Percentiles rank a stretch among this genome's conserved stretches.
phyloP scores from a whole-genome alignment of 345 rosid species.

The Salix viminalis region DNA sequence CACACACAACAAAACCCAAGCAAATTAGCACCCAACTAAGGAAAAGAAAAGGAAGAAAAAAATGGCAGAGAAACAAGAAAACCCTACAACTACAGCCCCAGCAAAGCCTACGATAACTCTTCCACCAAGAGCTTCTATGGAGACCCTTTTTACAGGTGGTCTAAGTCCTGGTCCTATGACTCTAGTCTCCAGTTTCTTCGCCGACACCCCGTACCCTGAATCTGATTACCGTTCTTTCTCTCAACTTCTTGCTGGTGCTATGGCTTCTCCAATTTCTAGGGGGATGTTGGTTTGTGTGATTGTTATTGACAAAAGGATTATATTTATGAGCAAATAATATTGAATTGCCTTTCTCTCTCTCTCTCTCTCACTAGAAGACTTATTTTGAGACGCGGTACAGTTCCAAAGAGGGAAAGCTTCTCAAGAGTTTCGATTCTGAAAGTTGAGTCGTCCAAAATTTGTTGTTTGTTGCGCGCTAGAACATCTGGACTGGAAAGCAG shows the following conservation, averaged over 20 bases:
- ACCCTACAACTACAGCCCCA: constrained; percentile 19
- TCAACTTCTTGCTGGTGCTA: constrained; percentile 86
- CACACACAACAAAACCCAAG: too few relatives aligned
- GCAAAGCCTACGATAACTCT: constrained; percentile 65
- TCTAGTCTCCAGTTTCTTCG: constrained; percentile 74
- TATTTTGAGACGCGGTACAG: not conserved
- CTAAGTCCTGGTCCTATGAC: constrained; percentile 92
- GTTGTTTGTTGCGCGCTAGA: not conserved
- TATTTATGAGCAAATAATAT: not conserved
- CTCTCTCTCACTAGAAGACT: not conserved
- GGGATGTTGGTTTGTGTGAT: not conserved
- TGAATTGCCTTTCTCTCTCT: not conserved
- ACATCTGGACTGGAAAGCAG: not conserved
- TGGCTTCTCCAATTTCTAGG: constrained; percentile 59
- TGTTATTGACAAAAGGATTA: not conserved
- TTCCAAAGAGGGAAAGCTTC: not conserved
- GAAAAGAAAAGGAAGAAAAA: not conserved
- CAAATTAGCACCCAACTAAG: not conserved
- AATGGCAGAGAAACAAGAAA: constrained; percentile 51
- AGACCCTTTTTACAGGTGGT: constrained; percentile 46
- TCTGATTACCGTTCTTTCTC: constrained; percentile 65
- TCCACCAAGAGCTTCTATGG: constrained; percentile 61
- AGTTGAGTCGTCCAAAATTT: not conserved
- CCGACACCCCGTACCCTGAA: constrained; percentile 46
- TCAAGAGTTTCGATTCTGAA: not conserved